Evolutionary conservation across 306 rosid genomes (phyloP).

Genomic region (Betula pendula): DNA sequence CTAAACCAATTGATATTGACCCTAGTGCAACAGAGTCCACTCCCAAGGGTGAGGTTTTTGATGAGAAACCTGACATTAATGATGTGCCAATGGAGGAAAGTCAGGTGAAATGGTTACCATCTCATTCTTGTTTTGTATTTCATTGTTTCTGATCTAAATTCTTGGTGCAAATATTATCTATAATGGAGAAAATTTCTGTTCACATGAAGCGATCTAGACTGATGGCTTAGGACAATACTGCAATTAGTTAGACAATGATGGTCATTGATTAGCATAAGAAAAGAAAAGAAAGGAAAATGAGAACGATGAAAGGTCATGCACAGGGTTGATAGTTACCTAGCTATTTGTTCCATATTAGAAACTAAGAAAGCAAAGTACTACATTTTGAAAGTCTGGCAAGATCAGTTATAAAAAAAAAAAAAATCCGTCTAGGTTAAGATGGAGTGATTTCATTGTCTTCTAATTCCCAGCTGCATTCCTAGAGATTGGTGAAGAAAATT

Average conservation of each 20-base stretch:
- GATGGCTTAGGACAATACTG: background rate
- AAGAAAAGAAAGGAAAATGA: background rate
- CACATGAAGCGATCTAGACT: background rate
- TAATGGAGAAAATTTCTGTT: background rate
- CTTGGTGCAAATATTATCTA: background rate
- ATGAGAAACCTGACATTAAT: constrained; percentile 89
- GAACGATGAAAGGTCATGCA: background rate
- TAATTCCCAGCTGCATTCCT: background rate
- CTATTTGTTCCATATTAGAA: background rate
- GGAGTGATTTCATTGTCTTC: background rate
- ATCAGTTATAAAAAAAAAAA: background rate
- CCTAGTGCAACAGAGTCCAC: constrained; percentile 42
- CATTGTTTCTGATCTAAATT: background rate
- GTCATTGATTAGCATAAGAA: background rate
- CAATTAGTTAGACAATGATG: background rate
- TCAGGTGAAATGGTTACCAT: constrained; percentile 50
- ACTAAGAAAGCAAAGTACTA: background rate
- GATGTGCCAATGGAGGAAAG: constrained; percentile 88
- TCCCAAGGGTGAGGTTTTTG: constrained; percentile 49
- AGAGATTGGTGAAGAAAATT: background rate
- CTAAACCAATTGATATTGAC: constrained; percentile 50
- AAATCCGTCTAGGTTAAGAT: background rate
- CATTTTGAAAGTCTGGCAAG: background rate
- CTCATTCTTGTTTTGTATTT: constrained; percentile 7
- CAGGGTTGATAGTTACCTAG: background rate